Evolutionary conservation across 2,329 filamentous ascomycete genomes (phyloP).

Genomic region (Aspergillus brasiliensis): DNA sequence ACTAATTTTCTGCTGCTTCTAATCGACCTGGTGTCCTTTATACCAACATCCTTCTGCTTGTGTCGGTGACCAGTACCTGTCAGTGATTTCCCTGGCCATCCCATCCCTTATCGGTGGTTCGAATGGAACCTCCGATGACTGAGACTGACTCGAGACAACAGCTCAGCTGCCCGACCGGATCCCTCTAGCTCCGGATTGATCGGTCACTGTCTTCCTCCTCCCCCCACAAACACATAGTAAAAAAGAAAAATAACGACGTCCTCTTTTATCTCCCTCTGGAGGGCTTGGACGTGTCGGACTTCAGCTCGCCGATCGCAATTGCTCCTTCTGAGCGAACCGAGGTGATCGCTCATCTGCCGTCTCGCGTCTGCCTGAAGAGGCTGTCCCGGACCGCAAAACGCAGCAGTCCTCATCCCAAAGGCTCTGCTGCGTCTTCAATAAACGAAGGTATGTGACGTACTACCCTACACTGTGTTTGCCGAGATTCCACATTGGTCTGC

Average conservation of each 20-base stretch:
- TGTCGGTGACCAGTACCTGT: conserved; percentile 20
- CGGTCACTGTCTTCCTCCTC: conserved; percentile 12
- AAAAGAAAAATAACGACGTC: conserved; percentile 11
- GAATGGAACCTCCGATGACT: conserved; percentile 13
- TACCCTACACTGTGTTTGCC: conserved; percentile 58
- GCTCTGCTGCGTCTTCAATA: conserved; percentile 26
- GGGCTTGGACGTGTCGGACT: conserved; percentile 25
- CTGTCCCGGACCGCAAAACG: conserved; percentile 28
- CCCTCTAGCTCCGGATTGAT: conserved; percentile 13
- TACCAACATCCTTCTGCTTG: conserved; percentile 15
- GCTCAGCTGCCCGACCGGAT: conserved; percentile 23
- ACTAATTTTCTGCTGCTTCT: conserved; percentile 11
- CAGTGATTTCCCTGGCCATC: conserved; percentile 13
- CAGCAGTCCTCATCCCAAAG: conserved; percentile 20
- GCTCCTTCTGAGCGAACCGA: conserved; percentile 14
- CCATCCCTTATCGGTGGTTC: conserved; percentile 21
- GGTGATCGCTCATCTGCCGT: conserved; percentile 18
- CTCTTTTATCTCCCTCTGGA: conserved; percentile 23
- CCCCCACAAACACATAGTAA: not conserved
- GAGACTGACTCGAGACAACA: conserved; percentile 18
- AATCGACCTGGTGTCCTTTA: conserved; percentile 25
- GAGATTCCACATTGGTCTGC: conserved; percentile 37
- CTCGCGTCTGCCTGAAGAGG: conserved; percentile 23
- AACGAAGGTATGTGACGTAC: conserved; percentile 63
- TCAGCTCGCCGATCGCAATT: conserved; percentile 29